Base-by-base conservation (phyloP, 306 rosid species). In the Pterocarpus macrocarpus region DNA sequence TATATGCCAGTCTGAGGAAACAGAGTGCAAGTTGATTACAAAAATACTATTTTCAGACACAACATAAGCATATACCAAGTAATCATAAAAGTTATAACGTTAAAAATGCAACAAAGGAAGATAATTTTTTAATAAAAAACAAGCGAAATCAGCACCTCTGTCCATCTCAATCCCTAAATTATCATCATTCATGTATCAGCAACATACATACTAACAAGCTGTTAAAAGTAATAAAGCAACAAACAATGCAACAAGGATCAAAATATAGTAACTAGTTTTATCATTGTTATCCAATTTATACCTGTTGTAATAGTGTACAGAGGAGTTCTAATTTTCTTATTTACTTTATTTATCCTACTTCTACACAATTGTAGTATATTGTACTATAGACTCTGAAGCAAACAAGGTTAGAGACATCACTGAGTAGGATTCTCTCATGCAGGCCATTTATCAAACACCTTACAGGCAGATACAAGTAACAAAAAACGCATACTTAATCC, bases 1-100 rank as follows among this genome's bases (percentile, higher is more conserved):
- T 68, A 78, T 55, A 71, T 36, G 69, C 38, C 66, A 80, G 82
- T 82, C 67, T 49, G 45, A 85, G 52, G 63, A 56, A 82, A 62
- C 68, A 47, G 17, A 71, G 30, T 38, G 62, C 12, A 43, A 33
- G 17, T 39, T 35, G 50, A 50, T 13, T 57, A 17, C 49, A 47
- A 35, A 57, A 35, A 15, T 43, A 41, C 33, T 75, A n/a, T 15
- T 75, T 62, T 41, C 30, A 43, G 72, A 64, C 14, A 71, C 8
- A 34, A 35, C 33, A 35, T 7, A 33, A 66, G 72, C 34, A 66
- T 3, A 9, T 39, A 41, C 15, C 35, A n/a, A n/a, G n/a, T 16
- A 32, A 49, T 2, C 5, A 70, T n/a, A 38, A 11, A 63, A 47
- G 22, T 17, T 39, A 33, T 32, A 10, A 75, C 33, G 14, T 10